Base-by-base conservation (phyloP, 83 land plant species). In the Picea mariana region DNA sequence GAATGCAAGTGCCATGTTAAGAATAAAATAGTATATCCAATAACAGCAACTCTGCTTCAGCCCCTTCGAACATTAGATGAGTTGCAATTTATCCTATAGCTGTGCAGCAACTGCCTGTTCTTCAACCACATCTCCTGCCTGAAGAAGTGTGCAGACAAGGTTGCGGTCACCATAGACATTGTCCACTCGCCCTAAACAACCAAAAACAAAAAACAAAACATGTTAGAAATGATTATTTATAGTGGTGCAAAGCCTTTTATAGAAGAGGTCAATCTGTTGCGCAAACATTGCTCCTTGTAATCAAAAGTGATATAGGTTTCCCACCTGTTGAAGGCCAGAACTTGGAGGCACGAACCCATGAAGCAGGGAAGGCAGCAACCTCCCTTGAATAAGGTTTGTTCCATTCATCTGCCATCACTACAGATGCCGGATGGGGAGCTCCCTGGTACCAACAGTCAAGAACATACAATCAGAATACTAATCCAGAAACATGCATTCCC, bases 131-230 rank as follows among this genome's bases (percentile, higher is more conserved):
- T 82, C 82, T 62, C 91, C 92, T 21, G 78, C 93, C 15, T 94
- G 86, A 49, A 90, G 94, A 69, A 96, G 99, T 42, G 99, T 98
- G 87, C 99, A 98, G 63, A 94, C 79, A 76, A 98, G 97, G 87
- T 98, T 96, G 83, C 99, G 97, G 79, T 98, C 99, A 52, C 99
- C 99, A 80, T 96, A 98, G 65, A 98, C 99, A 85, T 98, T 98
- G 91, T 98, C 96, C 12, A 97, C 99, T 55, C 99, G 95, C 73
- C 99, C 99, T 97, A 88, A 62, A 79, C 67, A 59, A 72, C 15
- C 77, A 80, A 76, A 67, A 34, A 34, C 77, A 80, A 76, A 78
- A 5, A 34, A 66, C 18, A 42, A 21, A 81, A 81, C 58, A 49
- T 47, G 60, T 17, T 47, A 24, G 18, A 49, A 31, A 79, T 55